Conservation (phyloP, 768 basidiomycete genomes). For the Chlorophyllum brunneum region DNA sequence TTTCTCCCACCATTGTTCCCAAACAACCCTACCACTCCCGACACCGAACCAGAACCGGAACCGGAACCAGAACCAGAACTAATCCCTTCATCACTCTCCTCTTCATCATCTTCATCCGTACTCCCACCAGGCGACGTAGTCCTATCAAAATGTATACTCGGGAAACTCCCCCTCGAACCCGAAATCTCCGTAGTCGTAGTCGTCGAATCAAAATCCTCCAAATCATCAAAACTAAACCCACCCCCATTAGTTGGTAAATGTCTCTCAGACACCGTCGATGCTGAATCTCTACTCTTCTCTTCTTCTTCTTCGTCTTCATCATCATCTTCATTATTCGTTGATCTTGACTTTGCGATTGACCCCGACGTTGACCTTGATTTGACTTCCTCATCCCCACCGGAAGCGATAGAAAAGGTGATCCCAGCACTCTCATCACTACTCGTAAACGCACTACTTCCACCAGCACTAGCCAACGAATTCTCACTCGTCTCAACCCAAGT, state of each 20-base stretch:
- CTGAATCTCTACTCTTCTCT: not conserved
- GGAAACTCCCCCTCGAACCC: constrained; percentile 62
- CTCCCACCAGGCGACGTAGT: constrained; percentile 34
- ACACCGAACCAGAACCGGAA: constrained; percentile 37
- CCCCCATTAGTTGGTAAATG: constrained; percentile 42
- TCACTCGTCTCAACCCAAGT: constrained; percentile 84
- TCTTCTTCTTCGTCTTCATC: not conserved
- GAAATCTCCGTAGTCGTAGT: constrained; percentile 37
- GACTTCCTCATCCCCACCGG: not conserved
- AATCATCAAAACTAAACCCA: constrained; percentile 57
- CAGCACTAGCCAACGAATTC: constrained; percentile 27
- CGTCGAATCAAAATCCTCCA: constrained; percentile 44
- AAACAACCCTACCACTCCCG: constrained; percentile 29
- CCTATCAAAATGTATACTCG: constrained; percentile 77
- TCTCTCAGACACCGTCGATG: constrained; percentile 20
- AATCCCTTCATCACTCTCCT: not conserved
- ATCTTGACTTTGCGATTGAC: not conserved
- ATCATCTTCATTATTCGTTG: constrained; percentile 1
- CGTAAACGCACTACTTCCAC: constrained; percentile 6
- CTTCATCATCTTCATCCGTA: constrained; percentile 20
- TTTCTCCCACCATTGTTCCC: not conserved
- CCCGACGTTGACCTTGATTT: not conserved
- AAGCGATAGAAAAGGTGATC: constrained; percentile 44
- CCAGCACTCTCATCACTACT: constrained; percentile 28
- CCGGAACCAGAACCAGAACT: not conserved